Conservation (phyloP, 108 stramenopile genomes). For the Pseudonitzschia multiseries region DNA sequence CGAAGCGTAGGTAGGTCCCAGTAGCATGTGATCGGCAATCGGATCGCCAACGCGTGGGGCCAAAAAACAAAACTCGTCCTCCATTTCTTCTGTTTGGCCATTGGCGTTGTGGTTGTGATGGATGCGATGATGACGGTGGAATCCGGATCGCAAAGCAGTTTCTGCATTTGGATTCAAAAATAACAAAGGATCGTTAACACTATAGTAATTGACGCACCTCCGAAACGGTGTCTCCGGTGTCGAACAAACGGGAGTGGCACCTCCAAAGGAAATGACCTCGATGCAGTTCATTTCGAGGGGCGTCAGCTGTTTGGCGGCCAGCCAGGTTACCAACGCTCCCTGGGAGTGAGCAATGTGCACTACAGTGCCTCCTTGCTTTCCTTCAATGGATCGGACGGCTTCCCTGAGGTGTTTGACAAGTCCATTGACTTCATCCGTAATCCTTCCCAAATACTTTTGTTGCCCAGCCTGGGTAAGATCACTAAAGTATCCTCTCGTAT, state of each 20-base stretch:
- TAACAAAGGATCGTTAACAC: constrained; percentile 86
- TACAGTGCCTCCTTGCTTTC: constrained; percentile 54
- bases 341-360: constrained; percentile 90
- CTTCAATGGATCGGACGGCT: constrained; percentile 58
- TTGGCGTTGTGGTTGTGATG: background rate
- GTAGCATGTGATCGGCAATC: constrained; percentile 71
- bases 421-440: constrained; percentile 76
- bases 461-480: constrained; percentile 83
- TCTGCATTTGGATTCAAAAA: constrained; percentile 73
- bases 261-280: constrained; percentile 79
- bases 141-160: constrained; percentile 71
- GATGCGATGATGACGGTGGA: constrained; percentile 14
- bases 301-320: constrained; percentile 70
- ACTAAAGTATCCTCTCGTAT: constrained; percentile 68
- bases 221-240: constrained; percentile 73
- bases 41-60: constrained; percentile 73
- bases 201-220: constrained; percentile 86
- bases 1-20: constrained; percentile 77
- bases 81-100: background rate
- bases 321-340: constrained; percentile 79
- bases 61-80: constrained; percentile 65
- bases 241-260: constrained; percentile 62
- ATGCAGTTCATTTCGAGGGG: constrained; percentile 71
- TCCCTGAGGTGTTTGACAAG: constrained; percentile 68
- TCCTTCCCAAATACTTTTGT: constrained; percentile 68